phyloP scores from a whole-genome alignment of 805 yeast genomes.

The Monosporozyma servazzii region DNA sequence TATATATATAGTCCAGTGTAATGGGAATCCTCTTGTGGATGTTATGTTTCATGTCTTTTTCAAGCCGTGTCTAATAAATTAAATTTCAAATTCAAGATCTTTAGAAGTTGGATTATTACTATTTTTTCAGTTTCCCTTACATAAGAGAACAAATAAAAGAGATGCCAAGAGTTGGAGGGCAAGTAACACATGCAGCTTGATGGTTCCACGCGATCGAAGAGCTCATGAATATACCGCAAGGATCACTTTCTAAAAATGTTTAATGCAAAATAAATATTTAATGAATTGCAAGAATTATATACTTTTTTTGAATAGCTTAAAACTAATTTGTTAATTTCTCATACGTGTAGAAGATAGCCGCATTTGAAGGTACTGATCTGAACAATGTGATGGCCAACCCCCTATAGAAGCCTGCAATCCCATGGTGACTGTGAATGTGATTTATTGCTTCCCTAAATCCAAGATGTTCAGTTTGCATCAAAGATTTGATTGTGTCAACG shows the following conservation, averaged over 20 bases:
- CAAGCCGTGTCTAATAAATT: neutral
- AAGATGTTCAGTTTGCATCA: conserved; percentile 48
- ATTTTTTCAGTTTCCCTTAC: neutral
- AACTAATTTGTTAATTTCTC: conserved; percentile 33
- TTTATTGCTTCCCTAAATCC: conserved; percentile 38
- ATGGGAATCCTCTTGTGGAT: neutral
- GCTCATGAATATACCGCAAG: too few species aligned
- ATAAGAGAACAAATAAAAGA: neutral
- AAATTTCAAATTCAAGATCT: neutral
- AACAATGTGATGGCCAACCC: conserved; percentile 76
- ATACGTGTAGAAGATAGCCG: conserved; percentile 72
- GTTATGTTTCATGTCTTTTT: neutral
- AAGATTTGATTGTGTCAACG: conserved; percentile 80
- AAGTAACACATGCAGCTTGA: neutral
- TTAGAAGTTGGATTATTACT: neutral
- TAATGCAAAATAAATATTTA: neutral
- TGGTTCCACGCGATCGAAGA: too few species aligned
- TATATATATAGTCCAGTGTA: neutral
- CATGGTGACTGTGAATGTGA: conserved; percentile 41
- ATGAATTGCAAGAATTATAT: neutral
- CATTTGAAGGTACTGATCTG: conserved; percentile 85
- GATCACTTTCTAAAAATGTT: too few species aligned
- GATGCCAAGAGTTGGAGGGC: neutral
- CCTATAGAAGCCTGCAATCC: conserved; percentile 64
- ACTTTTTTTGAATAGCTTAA: neutral